Percentiles rank a stretch among this genome's conserved stretches.
phyloP scores from a whole-genome alignment of 1,139 yeast species.

The Nakaseomyces uthaithaninus region DNA sequence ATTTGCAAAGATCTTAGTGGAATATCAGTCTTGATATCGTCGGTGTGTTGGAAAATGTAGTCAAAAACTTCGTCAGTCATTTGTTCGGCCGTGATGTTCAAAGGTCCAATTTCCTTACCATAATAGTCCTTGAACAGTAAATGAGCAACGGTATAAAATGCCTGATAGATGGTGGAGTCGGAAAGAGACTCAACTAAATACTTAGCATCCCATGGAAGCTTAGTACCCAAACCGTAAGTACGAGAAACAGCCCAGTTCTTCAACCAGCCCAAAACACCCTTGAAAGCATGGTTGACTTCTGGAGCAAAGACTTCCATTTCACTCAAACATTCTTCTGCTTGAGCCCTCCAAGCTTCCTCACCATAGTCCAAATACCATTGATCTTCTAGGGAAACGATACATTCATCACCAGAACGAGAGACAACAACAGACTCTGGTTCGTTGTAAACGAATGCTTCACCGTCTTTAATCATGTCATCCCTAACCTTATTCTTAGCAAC shows the following conservation, averaged over 20 bases:
- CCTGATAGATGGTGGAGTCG: slow-evolving; percentile 94
- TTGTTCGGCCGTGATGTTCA: slow-evolving; percentile 69
- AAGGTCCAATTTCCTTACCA: slow-evolving; percentile 67
- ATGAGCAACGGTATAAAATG: slow-evolving; percentile 87
- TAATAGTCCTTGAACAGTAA: slow-evolving; percentile 79
- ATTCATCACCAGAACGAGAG: slow-evolving; percentile 94
- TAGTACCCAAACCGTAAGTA: slow-evolving; percentile 93
- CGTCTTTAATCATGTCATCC: slow-evolving; percentile 67
- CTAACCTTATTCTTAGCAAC: slow-evolving; percentile 82
- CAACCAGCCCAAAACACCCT: slow-evolving; percentile 92
- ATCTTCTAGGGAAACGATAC: slow-evolving; percentile 94
- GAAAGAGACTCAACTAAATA: slow-evolving; percentile 91
- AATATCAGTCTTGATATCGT: slow-evolving; percentile 50
- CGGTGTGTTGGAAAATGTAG: slow-evolving; percentile 72
- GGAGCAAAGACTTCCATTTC: slow-evolving; percentile 71
- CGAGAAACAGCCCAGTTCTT: slow-evolving; percentile 98
- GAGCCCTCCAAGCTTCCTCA: slow-evolving; percentile 84
- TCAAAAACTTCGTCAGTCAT: slow-evolving; percentile 94
- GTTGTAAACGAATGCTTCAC: slow-evolving; percentile 79
- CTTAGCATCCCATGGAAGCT: slow-evolving; percentile 94
- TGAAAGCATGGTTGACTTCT: slow-evolving; percentile 88
- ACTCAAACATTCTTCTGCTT: slow-evolving; percentile 73
- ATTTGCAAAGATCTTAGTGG: slow-evolving; percentile 58
- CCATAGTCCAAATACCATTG: slow-evolving; percentile 99
- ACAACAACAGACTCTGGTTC: slow-evolving; percentile 90